Evolutionary conservation across 345 rosid species (phyloP).

Genomic region (Eucalyptus erythrocorys): DNA sequence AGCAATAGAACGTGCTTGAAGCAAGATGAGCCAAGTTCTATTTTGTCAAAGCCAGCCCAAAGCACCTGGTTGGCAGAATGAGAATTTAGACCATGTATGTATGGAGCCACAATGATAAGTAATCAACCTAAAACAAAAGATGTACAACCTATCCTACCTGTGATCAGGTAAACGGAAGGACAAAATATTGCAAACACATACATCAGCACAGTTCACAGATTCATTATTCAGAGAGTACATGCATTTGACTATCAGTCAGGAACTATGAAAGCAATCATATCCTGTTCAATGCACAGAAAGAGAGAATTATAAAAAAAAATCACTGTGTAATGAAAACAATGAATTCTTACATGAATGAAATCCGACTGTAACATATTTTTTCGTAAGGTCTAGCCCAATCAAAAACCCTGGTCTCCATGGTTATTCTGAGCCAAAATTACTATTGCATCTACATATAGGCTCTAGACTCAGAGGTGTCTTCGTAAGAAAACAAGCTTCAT

Average conservation of each 20-base stretch:
- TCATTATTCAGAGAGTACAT: background rate
- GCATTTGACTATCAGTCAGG: background rate
- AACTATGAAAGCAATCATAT: background rate
- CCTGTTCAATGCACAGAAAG: background rate
- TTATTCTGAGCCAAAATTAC: background rate
- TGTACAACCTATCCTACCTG: background rate
- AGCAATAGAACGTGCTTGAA: slow-evolving; percentile 68
- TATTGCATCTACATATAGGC: background rate
- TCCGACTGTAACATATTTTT: background rate
- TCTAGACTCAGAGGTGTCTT: background rate
- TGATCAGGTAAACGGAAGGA: background rate
- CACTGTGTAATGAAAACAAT: background rate
- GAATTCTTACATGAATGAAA: background rate
- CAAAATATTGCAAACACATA: background rate
- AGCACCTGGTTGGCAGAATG: slow-evolving; percentile 49
- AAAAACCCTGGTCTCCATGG: background rate
- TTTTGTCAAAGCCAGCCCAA: slow-evolving; percentile 79
- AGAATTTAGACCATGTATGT: background rate
- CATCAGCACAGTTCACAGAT: background rate
- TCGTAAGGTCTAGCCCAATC: background rate
- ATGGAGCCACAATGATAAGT: background rate
- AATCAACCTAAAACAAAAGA: background rate
- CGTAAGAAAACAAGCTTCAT: background rate
- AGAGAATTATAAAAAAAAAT: background rate
- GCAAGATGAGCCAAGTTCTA: slow-evolving; percentile 47